Base-by-base conservation (phyloP, 768 basidiomycete species). In the Amyloporia xantha region DNA sequence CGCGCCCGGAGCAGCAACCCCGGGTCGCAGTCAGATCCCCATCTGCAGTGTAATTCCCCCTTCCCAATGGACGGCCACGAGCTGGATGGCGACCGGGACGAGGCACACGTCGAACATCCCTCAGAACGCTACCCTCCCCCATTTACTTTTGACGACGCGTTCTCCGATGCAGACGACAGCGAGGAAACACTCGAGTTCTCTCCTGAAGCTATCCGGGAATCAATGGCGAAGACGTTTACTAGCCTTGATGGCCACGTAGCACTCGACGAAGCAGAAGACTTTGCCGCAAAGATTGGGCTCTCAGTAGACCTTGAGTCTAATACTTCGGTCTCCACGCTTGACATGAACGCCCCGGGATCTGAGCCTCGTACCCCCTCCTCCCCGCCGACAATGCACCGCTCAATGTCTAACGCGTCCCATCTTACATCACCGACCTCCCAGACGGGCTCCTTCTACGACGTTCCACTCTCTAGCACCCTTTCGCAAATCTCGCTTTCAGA, bases 191-290 rank as follows among this genome's bases (percentile, higher is more conserved):
- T 74, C 60, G 71, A 78, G 35, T 85, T 89, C 69, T 78, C 71
- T 15, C 69, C 79, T 2, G 76, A 76, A 38, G 69, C 72, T n/a
- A 74, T 87, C 48, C 78, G 84, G 26, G 67, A 75, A 47, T 84
- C 86, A 48, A 63, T 88, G 42, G 75, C 76, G 41, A 76, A 71
- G 59, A 72, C 73, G 53, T 63, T 71, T 55, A 67, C 66, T n/a
- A 35, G 60, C 42, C 59, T 62, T 35, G 65, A 70, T 43, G 61
- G 66, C 21, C 66, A 67, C 61, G 62, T 61, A n/a, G 63, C 67
- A 25, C 58, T 63, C 24, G 60, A 68, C 30, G 56, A 61, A 12
- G 54, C 30, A 19, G 56, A 52, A 3, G 54, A 54, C 25, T 52
- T 62, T n/a, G 61, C 62, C 7, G 63, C 66, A 17, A 66, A 66